Conservation (phyloP, 495 filamentous ascomycete species). For the Pseudoneurospora amorphoporcata region DNA sequence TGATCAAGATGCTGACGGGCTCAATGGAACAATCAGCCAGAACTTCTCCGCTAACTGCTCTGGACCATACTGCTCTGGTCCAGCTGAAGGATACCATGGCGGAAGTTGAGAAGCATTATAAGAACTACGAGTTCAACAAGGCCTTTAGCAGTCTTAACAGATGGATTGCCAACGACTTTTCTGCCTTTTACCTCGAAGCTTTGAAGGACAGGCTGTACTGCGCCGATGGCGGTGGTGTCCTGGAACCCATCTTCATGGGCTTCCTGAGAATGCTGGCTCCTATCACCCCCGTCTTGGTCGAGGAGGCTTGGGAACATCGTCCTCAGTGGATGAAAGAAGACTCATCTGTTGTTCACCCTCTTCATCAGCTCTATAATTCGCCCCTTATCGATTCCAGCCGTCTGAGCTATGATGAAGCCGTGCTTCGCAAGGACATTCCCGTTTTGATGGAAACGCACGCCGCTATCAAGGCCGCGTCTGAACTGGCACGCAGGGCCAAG, state of each 20-base stretch:
- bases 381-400: slow-evolving; percentile 25
- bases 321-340: slow-evolving; percentile 51
- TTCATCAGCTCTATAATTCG: slow-evolving; percentile 32
- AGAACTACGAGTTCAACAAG: slow-evolving; percentile 73
- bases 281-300: slow-evolving; percentile 72
- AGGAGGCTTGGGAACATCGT: slow-evolving; percentile 76
- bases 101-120: slow-evolving; percentile 50
- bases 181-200: slow-evolving; percentile 86
- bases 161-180: slow-evolving; percentile 75
- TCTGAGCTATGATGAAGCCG: slow-evolving; percentile 17
- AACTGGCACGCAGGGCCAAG: slow-evolving; percentile 53
- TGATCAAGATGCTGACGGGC: slow-evolving; percentile 79
- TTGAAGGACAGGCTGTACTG: slow-evolving; percentile 88
- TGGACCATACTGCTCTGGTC: slow-evolving; percentile 66
- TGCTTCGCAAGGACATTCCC: slow-evolving; percentile 42
- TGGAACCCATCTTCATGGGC: slow-evolving; percentile 58
- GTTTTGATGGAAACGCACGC: slow-evolving; percentile 44
- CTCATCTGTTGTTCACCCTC: slow-evolving; percentile 24
- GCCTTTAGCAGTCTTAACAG: slow-evolving; percentile 59
- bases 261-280: slow-evolving; percentile 70
- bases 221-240: slow-evolving; percentile 52
- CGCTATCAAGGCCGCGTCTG: slow-evolving; percentile 61
- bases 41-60: slow-evolving; percentile 34
- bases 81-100: slow-evolving; percentile 56
- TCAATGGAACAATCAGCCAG: slow-evolving; percentile 54